Base-by-base conservation (phyloP, 495 filamentous ascomycete genomes). In the Penicillium paradoxum region DNA sequence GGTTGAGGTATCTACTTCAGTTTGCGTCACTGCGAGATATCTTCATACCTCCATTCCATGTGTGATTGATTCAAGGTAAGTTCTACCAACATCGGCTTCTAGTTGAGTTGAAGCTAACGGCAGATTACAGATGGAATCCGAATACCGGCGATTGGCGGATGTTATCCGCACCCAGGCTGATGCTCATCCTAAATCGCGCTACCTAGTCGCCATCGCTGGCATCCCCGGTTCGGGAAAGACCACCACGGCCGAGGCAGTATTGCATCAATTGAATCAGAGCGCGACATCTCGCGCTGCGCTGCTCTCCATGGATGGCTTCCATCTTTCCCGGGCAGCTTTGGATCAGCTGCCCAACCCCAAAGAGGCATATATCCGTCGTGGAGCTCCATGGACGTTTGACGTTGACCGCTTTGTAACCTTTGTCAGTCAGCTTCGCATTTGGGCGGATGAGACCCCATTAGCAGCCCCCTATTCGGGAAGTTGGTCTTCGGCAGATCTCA, bases 201-300 rank as follows among this genome's bases (percentile, higher is more conserved):
- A 61, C 30, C 34, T 74, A 13, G 65, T 77, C 32, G 73, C 69
- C 25, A 68, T 79, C 22, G 74, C 75, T 6, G 75, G 75, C 8
- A 53, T 70, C 3, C 75, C 76, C 6, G 76, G 76, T 0, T 72
- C 72, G 5, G 76, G 76, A 7, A 79, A 78, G 48, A 75, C 76
- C 7, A 79, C 76, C 4, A 75, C 70, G 10, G 72, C 73, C 1
- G 53, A 64, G 17, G 63, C 65, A 1, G 53, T 77, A 8, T 57
- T 67, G 3, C 54, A 56, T 15, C 60, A 61, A 0, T 45, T 78
- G 11, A 76, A 73, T 43, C 17, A 33, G 13, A 48, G 15, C 37
- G 37, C 21, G 0, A n/a, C 15, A 17, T 29, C 34, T 17, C 55
- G 52, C n/a, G 63, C 71, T 4, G 62, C 63, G 0, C 54, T 68